phyloP scores from a whole-genome alignment of 2,329 filamentous ascomycete species.

The Penicillium sp. region DNA sequence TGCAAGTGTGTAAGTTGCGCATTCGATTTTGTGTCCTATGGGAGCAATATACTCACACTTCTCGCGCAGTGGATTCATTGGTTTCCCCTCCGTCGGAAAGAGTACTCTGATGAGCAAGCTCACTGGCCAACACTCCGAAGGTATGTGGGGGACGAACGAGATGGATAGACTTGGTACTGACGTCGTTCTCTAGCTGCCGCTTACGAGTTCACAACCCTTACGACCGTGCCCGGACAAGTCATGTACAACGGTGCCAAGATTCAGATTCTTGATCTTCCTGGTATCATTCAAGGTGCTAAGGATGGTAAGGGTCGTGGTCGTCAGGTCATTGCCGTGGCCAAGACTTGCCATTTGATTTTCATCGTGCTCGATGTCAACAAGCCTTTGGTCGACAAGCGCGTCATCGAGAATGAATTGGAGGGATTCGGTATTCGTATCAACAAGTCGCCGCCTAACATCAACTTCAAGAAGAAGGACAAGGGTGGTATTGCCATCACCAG shows the following conservation, averaged over 20 bases:
- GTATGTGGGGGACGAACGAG: constrained; percentile 33
- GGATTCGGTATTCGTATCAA: constrained; percentile 98
- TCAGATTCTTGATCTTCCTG: constrained; percentile 96
- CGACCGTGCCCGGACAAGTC: constrained; percentile 94
- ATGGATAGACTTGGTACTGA: constrained; percentile 17
- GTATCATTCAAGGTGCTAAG: constrained; percentile 98
- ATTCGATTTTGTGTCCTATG: background rate
- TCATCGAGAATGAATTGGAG: constrained; percentile 94
- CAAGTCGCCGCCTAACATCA: constrained; percentile 95
- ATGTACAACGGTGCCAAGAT: constrained; percentile 96
- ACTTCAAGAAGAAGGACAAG: constrained; percentile 99
- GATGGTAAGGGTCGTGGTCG: constrained; percentile 96
- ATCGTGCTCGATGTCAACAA: constrained; percentile 99
- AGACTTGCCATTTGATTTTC: constrained; percentile 98
- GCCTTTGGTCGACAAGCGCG: constrained; percentile 91
- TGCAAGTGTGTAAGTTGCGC: constrained; percentile 71
- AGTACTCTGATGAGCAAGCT: constrained; percentile 94
- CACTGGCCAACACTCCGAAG: constrained; percentile 95
- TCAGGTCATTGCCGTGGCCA: constrained; percentile 97
- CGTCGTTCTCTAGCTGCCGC: constrained; percentile 66
- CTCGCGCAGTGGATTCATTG: constrained; percentile 74
- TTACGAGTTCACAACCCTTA: constrained; percentile 98
- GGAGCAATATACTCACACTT: constrained; percentile 20
- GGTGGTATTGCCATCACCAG: constrained; percentile 95
- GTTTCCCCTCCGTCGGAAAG: constrained; percentile 97